Conservation (phyloP, 202 grass and related monocot genomes). For the Schoenoplectus tabernaemontani region DNA sequence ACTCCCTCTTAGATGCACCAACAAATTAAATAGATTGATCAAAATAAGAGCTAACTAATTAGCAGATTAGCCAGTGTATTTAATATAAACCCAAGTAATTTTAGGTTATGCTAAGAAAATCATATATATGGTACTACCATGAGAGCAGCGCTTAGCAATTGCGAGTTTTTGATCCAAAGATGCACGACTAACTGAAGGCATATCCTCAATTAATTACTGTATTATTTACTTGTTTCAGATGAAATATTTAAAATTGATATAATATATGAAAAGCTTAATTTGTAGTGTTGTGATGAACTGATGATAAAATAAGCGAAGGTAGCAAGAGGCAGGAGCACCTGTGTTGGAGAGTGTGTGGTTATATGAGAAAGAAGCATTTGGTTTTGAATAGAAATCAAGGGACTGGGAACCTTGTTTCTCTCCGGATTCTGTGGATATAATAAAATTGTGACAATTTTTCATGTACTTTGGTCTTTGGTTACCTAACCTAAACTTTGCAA, state of each 20-base stretch:
- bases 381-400: conserved; percentile 2
- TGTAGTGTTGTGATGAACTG: not conserved
- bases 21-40: not conserved
- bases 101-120: not conserved
- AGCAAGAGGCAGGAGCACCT: not conserved
- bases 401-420: conserved; percentile 6
- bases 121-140: conserved; percentile 11
- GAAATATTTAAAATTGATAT: not conserved
- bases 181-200: conserved; percentile 34
- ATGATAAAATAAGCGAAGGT: not conserved
- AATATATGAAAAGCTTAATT: too few relatives aligned
- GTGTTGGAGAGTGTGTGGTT: not conserved
- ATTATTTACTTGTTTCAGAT: not conserved
- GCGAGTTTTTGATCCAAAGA: conserved; percentile 47
- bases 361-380: conserved; percentile 5
- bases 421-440: conserved; percentile 3
- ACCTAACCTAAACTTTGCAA: not conserved
- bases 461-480: not conserved
- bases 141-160: conserved; percentile 46
- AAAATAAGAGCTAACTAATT: not conserved
- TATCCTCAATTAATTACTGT: not conserved
- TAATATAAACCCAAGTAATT: not conserved
- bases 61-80: not conserved
- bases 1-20: conserved; percentile 38
- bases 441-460: not conserved